phyloP scores from a whole-genome alignment of 768 basidiomycete genomes.

The Rhizopogon sp. region DNA sequence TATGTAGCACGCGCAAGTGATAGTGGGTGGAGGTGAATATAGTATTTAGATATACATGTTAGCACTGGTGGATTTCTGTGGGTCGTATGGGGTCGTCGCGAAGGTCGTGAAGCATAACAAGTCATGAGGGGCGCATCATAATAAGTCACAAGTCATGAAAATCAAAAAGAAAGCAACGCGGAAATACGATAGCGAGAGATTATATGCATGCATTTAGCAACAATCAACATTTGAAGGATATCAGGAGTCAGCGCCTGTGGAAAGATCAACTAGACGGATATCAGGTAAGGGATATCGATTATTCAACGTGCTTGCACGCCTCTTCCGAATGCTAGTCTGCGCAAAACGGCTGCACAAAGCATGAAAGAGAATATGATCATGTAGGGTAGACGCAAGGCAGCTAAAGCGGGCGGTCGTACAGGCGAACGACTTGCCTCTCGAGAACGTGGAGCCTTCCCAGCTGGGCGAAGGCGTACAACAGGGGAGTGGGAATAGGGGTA shows the following conservation, averaged over 20 bases:
- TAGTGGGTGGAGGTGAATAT: no score
- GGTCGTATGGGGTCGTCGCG: no score
- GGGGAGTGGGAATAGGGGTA: conserved; percentile 13
- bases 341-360: conserved; percentile 21
- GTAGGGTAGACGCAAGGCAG: conserved; percentile 14
- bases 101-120: no score
- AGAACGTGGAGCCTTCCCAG: background rate
- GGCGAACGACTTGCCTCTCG: conserved; percentile 1
- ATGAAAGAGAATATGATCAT: conserved; percentile 23
- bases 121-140: background rate
- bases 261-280: background rate
- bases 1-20: no score
- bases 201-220: background rate
- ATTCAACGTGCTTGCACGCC: conserved; percentile 16
- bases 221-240: background rate
- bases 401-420: conserved; percentile 2
- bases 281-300: conserved; percentile 1
- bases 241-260: background rate
- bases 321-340: conserved; percentile 19
- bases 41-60: no score
- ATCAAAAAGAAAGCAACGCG: background rate
- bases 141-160: background rate
- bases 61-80: no score
- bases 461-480: background rate
- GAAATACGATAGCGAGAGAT: background rate